phyloP scores from a whole-genome alignment of 495 filamentous ascomycete species.

The Astrothelium subdiscretum region DNA sequence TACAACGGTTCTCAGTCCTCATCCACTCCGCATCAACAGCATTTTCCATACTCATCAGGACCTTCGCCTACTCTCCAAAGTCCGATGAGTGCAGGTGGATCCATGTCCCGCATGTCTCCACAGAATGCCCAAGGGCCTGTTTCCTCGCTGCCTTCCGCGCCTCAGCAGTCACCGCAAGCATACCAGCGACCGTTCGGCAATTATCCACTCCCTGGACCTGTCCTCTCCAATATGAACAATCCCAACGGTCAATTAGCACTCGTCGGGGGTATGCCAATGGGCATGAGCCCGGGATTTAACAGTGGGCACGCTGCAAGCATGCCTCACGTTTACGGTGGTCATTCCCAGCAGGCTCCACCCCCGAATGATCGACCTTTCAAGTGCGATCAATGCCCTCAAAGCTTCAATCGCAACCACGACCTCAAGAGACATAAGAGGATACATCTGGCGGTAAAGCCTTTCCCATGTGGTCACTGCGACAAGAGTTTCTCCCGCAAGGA shows the following conservation, averaged over 20 bases:
- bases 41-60: constrained; percentile 45
- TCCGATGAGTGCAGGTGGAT: constrained; percentile 45
- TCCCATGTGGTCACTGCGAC: constrained; percentile 80
- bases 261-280: constrained; percentile 48
- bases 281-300: constrained; percentile 40
- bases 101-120: constrained; percentile 43
- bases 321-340: constrained; percentile 40
- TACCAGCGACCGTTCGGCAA: constrained; percentile 35
- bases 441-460: constrained; percentile 90
- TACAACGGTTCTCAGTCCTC: constrained; percentile 48
- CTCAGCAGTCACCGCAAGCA: constrained; percentile 38
- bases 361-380: constrained; percentile 83
- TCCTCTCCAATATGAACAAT: constrained; percentile 66
- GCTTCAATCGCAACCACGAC: constrained; percentile 96
- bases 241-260: constrained; percentile 59
- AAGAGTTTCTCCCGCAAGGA: constrained; percentile 97
- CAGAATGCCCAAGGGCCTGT: constrained; percentile 35
- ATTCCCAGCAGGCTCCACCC: constrained; percentile 35
- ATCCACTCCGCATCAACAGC: constrained; percentile 50
- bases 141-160: constrained; percentile 36
- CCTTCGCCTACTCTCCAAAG: constrained; percentile 48
- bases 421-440: constrained; percentile 93
- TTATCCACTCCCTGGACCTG: constrained; percentile 53
- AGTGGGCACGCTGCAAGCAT: constrained; percentile 46
- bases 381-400: constrained; percentile 82